These are phyloP conservation scores for Xylaria palmicola DNA, from an alignment of 495 filamentous ascomycete genomes.

Conservation along the genomic window DNA sequence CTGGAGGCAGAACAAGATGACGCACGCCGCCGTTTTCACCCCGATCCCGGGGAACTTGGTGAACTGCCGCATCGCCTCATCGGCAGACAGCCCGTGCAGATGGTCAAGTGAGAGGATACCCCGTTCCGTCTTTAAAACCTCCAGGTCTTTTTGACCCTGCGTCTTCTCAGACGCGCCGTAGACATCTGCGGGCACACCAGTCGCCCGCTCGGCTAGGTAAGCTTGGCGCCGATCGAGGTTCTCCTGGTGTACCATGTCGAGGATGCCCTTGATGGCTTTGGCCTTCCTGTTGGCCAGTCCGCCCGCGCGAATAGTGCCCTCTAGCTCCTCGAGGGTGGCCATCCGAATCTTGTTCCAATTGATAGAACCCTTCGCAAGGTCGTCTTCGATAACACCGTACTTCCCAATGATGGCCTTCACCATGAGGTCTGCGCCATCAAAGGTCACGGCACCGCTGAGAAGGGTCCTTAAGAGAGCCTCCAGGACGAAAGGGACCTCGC, in stretches of 20 bases:
- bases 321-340: constrained; percentile 61
- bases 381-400: constrained; percentile 57
- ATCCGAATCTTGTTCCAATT: constrained; percentile 81
- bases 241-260: constrained; percentile 77
- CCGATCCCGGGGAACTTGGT: constrained; percentile 82
- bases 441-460: constrained; percentile 73
- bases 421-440: constrained; percentile 63
- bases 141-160: constrained; percentile 31
- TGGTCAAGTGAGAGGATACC: constrained; percentile 68
- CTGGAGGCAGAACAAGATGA: constrained; percentile 75
- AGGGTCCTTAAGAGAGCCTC: constrained; percentile 84
- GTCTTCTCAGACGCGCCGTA: constrained; percentile 28
- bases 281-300: constrained; percentile 71
- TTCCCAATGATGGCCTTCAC: constrained; percentile 67
- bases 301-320: constrained; percentile 69
- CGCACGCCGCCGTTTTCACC: constrained; percentile 87
- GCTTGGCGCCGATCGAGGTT: constrained; percentile 42
- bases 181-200: constrained; percentile 25
- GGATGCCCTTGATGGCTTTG: constrained; percentile 74
- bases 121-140: constrained; percentile 26
- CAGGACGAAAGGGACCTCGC: constrained; percentile 88
- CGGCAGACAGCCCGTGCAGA: constrained; percentile 62
- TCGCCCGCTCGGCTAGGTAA: constrained; percentile 31
- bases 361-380: constrained; percentile 64
- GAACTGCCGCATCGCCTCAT: constrained; percentile 72